Percentiles rank a stretch among this genome's conserved stretches.
phyloP scores from a whole-genome alignment of 306 rosid species.

The Fragaria iinumae region DNA sequence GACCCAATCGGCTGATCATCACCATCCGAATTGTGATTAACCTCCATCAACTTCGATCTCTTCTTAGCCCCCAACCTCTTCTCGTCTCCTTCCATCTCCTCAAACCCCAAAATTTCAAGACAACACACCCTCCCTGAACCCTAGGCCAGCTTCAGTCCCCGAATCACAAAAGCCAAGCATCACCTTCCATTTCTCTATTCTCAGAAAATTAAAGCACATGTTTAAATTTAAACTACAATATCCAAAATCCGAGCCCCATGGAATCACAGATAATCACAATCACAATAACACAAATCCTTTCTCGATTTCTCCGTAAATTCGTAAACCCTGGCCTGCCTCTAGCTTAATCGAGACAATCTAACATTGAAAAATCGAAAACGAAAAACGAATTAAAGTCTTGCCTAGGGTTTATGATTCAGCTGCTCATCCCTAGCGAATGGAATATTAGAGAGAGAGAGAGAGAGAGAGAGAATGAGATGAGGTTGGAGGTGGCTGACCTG shows the following conservation, averaged over 20 bases:
- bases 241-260: conserved; percentile 21
- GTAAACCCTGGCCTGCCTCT: conserved; percentile 15
- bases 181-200: conserved; percentile 41
- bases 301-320: background rate
- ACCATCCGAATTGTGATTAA: conserved; percentile 50
- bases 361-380: background rate
- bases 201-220: conserved; percentile 36
- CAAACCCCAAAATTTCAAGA: conserved; percentile 39
- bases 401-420: conserved; percentile 42
- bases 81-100: conserved; percentile 66
- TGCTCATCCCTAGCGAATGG: conserved; percentile 22
- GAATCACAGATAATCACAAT: conserved; percentile 16
- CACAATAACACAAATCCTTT: background rate
- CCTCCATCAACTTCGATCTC: conserved; percentile 55
- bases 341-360: conserved; percentile 23
- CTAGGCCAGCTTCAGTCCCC: conserved; percentile 51
- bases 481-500: conserved; percentile 32
- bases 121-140: conserved; percentile 27
- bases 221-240: conserved; percentile 22
- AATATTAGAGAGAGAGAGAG: background rate
- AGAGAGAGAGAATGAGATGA: background rate
- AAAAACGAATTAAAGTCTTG: conserved; percentile 7
- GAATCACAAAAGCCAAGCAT: conserved; percentile 31
- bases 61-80: conserved; percentile 51
- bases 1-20: conserved; percentile 87